Evolutionary conservation across 2,329 filamentous ascomycete genomes (phyloP).

Genomic region (Colletotrichum musicola): DNA sequence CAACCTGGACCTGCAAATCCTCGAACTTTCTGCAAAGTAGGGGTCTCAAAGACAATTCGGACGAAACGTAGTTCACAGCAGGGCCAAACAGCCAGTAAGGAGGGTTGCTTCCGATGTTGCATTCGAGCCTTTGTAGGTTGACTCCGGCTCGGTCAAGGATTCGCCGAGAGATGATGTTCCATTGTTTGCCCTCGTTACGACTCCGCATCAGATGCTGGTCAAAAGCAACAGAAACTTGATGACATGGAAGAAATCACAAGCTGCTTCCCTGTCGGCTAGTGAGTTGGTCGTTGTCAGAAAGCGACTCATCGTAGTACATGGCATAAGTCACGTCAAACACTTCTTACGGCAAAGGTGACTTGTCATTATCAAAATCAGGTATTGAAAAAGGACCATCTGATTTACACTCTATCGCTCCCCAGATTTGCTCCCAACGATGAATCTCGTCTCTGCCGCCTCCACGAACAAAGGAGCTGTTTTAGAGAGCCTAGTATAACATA

Average conservation of each 20-base stretch:
- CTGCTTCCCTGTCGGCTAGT: background rate
- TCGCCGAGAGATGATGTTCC: background rate
- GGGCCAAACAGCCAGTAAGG: background rate
- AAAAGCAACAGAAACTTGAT: background rate
- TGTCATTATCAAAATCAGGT: constrained; percentile 43
- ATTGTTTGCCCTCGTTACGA: background rate
- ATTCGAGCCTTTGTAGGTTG: background rate
- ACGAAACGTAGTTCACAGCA: background rate
- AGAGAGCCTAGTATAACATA: constrained; percentile 49
- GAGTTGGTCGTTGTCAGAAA: background rate
- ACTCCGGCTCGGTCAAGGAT: constrained; percentile 5
- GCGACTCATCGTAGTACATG: background rate
- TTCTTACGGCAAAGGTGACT: constrained; percentile 23
- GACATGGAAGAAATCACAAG: background rate
- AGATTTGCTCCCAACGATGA: constrained; percentile 40
- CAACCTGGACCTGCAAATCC: background rate
- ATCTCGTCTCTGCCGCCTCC: constrained; percentile 50
- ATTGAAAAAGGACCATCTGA: constrained; percentile 61
- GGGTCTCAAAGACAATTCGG: constrained; percentile 9
- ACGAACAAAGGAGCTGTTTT: constrained; percentile 58
- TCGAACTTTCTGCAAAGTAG: constrained; percentile 12
- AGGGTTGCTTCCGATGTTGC: background rate
- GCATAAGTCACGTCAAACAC: background rate
- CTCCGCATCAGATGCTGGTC: background rate
- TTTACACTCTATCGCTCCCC: constrained; percentile 61